Percentiles rank a stretch among this genome's conserved stretches.
These are phyloP conservation scores for Pisolithus microcarpus DNA, from an alignment of 768 basidiomycete species.

Conservation along the genomic window DNA sequence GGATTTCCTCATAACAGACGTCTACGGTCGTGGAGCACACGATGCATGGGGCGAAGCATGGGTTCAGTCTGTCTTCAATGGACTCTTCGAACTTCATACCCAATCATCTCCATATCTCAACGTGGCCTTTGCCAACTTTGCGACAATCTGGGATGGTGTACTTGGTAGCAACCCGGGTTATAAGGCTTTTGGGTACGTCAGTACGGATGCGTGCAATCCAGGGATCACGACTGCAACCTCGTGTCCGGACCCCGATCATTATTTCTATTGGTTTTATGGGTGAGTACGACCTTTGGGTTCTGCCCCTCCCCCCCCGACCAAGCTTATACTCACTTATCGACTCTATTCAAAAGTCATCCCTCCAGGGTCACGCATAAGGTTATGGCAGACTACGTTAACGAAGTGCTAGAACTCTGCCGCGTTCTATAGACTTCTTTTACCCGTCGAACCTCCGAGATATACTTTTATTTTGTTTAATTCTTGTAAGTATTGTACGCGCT, in stretches of 20 bases:
- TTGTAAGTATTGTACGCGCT: too few relatives aligned
- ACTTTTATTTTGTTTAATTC: too few relatives aligned
- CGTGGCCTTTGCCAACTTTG: conserved; percentile 42
- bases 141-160: conserved; percentile 45
- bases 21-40: conserved; percentile 41
- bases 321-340: background rate
- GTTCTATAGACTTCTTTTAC: conserved; percentile 1
- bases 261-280: conserved; percentile 49
- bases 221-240: conserved; percentile 27
- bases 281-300: conserved; percentile 16
- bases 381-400: conserved; percentile 46
- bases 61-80: conserved; percentile 40
- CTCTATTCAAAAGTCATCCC: conserved; percentile 34
- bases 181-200: conserved; percentile 43
- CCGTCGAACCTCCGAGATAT: too few relatives aligned
- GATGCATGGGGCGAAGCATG: conserved; percentile 38
- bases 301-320: background rate
- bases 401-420: conserved; percentile 32
- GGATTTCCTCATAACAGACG: conserved; percentile 43
- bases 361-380: conserved; percentile 42
- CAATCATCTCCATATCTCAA: conserved; percentile 23
- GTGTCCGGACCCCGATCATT: conserved; percentile 40
- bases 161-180: conserved; percentile 38
- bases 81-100: conserved; percentile 30
- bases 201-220: conserved; percentile 30